Evolutionary conservation across 768 basidiomycete species (phyloP).

Genomic region (Neoboletus brunneissimus): DNA sequence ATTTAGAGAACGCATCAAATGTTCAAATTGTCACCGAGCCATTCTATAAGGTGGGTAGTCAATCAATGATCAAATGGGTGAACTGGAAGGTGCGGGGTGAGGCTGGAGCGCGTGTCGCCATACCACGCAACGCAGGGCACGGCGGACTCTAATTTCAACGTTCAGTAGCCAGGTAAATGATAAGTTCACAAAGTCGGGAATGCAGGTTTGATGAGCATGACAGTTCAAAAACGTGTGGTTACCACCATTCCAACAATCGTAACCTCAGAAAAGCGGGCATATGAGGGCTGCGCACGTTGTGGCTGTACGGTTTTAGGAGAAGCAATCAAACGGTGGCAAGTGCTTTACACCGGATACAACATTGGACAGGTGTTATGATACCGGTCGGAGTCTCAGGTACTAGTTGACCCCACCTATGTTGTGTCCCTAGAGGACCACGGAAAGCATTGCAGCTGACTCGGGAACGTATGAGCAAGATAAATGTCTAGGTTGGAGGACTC

Average conservation of each 20-base stretch:
- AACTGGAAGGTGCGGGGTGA: not conserved
- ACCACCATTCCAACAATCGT: not conserved
- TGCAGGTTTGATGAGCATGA: not conserved
- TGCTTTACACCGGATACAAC: conserved; percentile 5
- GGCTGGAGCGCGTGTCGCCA: too few relatives aligned
- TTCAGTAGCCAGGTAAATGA: conserved; percentile 3
- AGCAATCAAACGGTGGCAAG: not conserved
- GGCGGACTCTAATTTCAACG: not conserved
- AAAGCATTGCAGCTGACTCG: not conserved
- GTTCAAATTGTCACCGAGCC: not conserved
- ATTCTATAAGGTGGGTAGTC: not conserved
- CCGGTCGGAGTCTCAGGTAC: not conserved
- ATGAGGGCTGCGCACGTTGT: not conserved
- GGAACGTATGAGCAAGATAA: conserved; percentile 4
- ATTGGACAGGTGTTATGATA: not conserved
- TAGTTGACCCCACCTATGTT: not conserved
- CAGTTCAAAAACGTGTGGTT: not conserved
- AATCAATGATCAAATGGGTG: not conserved
- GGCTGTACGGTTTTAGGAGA: not conserved
- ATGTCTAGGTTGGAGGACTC: not conserved
- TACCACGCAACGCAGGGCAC: not conserved
- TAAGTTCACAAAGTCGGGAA: not conserved
- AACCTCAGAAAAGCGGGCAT: not conserved
- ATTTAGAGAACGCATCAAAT: conserved; percentile 36
- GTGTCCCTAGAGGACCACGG: not conserved